phyloP scores from a whole-genome alignment of 306 rosid genomes.

The Neltuma alba region DNA sequence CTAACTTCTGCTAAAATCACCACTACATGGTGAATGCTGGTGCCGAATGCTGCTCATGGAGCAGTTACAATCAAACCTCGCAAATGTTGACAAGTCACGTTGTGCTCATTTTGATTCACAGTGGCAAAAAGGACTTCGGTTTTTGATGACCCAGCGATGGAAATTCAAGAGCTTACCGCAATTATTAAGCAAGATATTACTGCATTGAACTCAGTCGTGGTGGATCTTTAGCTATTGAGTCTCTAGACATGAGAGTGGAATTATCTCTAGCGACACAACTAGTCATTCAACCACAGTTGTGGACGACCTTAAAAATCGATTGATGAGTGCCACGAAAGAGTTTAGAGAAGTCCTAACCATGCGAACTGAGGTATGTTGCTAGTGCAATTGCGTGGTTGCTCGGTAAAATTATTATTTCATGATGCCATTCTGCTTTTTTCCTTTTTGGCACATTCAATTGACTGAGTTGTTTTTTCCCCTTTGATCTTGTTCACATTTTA shows the following conservation, averaged over 20 bases:
- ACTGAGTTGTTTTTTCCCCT: not conserved
- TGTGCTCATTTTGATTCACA: constrained; percentile 32
- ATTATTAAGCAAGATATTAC: constrained; percentile 92
- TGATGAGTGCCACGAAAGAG: constrained; percentile 88
- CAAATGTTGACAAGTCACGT: not conserved
- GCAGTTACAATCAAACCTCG: not conserved
- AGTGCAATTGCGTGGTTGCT: not conserved
- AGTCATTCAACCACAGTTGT: constrained; percentile 91
- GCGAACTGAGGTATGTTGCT: constrained; percentile 72
- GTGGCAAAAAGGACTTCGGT: constrained; percentile 94
- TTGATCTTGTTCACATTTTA: not conserved
- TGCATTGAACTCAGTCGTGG: constrained; percentile 85
- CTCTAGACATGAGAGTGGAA: constrained; percentile 71
- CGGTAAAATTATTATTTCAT: not conserved
- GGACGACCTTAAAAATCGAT: constrained; percentile 84
- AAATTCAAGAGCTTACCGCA: constrained; percentile 85
- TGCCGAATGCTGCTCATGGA: not conserved
- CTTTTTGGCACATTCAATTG: not conserved
- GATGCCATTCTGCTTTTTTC: not conserved
- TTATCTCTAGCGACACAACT: constrained; percentile 75
- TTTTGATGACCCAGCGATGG: constrained; percentile 84
- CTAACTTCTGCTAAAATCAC: not conserved
- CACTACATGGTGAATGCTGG: no score
- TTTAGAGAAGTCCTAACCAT: constrained; percentile 95
- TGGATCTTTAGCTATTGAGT: constrained; percentile 75